Conservation (phyloP, 2,329 filamentous ascomycete genomes). For the Monosporascus sp. region DNA sequence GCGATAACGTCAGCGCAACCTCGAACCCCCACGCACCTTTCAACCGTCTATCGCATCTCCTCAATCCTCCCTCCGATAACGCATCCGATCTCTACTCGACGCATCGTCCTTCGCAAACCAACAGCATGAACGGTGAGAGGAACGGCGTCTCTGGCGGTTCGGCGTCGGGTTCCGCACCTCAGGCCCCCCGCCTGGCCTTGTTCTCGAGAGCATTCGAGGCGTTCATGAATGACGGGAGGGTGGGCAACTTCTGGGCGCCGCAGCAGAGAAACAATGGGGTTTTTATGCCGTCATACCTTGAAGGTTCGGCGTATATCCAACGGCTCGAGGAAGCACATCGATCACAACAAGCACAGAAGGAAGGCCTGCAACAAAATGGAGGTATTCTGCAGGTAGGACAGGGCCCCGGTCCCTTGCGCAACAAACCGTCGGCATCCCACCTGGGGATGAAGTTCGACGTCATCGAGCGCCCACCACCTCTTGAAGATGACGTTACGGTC, state of each 20-base stretch:
- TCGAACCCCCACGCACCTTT: slow-evolving; percentile 28
- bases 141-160: slow-evolving; percentile 22
- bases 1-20: slow-evolving; percentile 21
- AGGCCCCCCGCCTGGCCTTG: slow-evolving; percentile 33
- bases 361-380: slow-evolving; percentile 39
- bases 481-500: slow-evolving; percentile 54
- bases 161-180: slow-evolving; percentile 19
- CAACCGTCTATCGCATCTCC: slow-evolving; percentile 48
- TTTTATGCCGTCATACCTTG: slow-evolving; percentile 81
- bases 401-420: slow-evolving; percentile 40
- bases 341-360: slow-evolving; percentile 49
- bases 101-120: slow-evolving; percentile 17
- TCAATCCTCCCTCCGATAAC: slow-evolving; percentile 43
- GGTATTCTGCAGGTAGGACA: slow-evolving; percentile 10
- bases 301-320: slow-evolving; percentile 70
- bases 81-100: slow-evolving; percentile 25
- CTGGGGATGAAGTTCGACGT: slow-evolving; percentile 79
- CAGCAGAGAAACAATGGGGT: slow-evolving; percentile 44
- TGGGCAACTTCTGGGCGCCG: slow-evolving; percentile 19
- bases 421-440: slow-evolving; percentile 57
- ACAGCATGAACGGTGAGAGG: slow-evolving; percentile 30
- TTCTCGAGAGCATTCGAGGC: slow-evolving; percentile 51
- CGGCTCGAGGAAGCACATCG: slow-evolving; percentile 67
- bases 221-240: slow-evolving; percentile 30
- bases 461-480: slow-evolving; percentile 65